Evolutionary conservation across 2,329 filamentous ascomycete genomes (phyloP).

Genomic region (Cordyceps farinosa): DNA sequence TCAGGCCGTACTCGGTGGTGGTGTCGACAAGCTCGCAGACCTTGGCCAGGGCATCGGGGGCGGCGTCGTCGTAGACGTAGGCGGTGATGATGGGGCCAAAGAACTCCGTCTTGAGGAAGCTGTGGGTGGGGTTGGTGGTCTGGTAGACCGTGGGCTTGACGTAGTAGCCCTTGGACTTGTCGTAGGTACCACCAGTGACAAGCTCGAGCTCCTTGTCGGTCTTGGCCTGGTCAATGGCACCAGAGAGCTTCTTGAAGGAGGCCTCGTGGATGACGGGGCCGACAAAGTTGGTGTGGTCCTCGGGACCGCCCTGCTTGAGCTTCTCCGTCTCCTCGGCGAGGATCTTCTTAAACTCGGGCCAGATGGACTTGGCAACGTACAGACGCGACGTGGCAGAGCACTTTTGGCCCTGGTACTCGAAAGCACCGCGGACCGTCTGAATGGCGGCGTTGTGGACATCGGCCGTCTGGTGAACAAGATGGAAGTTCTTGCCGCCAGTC

Average conservation of each 20-base stretch:
- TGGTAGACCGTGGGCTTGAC: constrained; percentile 80
- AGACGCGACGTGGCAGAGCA: constrained; percentile 79
- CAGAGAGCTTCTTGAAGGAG: constrained; percentile 75
- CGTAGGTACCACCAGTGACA: constrained; percentile 71
- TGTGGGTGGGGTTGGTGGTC: constrained; percentile 69
- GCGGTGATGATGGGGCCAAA: constrained; percentile 75
- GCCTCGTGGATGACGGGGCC: constrained; percentile 81
- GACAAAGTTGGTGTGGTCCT: constrained; percentile 72
- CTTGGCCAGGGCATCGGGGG: constrained; percentile 52
- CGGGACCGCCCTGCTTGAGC: constrained; percentile 67
- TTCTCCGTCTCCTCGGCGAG: constrained; percentile 65
- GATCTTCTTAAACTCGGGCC: constrained; percentile 65
- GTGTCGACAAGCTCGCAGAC: constrained; percentile 63
- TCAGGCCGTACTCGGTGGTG: constrained; percentile 74
- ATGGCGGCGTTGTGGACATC: constrained; percentile 75
- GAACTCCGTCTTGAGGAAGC: constrained; percentile 72
- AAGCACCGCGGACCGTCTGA: constrained; percentile 81
- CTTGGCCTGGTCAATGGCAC: constrained; percentile 77
- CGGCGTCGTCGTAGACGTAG: constrained; percentile 73
- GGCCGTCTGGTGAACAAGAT: constrained; percentile 73
- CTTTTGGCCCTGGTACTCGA: constrained; percentile 90
- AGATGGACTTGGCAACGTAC: constrained; percentile 74
- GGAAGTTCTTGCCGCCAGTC: constrained; percentile 93
- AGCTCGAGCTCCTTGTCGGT: constrained; percentile 68
- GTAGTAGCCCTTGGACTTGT: constrained; percentile 75